phyloP scores from a whole-genome alignment of 202 grass and related monocot species.

The Eragrostis tef region DNA sequence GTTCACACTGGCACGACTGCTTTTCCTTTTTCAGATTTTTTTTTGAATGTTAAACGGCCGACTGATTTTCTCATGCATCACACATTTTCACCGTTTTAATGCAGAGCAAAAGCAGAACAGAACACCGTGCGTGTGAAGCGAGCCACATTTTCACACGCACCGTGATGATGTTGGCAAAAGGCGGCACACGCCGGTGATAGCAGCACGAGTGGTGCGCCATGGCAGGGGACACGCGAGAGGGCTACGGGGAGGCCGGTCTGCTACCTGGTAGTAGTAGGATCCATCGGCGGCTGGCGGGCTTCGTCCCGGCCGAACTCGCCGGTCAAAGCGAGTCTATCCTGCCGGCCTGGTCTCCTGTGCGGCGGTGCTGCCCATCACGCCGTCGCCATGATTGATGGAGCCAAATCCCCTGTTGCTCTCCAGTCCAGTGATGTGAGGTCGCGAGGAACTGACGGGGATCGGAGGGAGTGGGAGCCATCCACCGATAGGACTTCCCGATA shows the following conservation, averaged over 20 bases:
- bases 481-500: not conserved
- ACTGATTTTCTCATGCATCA: not conserved
- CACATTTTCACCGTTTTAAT: not conserved
- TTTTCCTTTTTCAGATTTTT: not conserved
- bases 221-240: constrained; percentile 24
- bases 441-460: constrained; percentile 4
- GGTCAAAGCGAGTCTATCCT: constrained; percentile 30
- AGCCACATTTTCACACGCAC: not conserved
- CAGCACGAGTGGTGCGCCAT: not conserved
- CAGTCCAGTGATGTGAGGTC: not conserved
- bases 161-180: not conserved
- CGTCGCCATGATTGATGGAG: not conserved
- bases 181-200: not conserved
- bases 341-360: not conserved
- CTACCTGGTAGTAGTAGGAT: not conserved
- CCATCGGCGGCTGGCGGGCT: not conserved
- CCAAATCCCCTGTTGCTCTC: constrained; percentile 34
- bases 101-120: not conserved
- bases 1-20: too few species aligned
- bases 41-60: not conserved
- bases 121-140: not conserved
- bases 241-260: not conserved
- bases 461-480: not conserved
- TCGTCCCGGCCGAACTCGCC: not conserved
- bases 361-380: not conserved